These are phyloP conservation scores for Rhododendron simsii DNA, from an alignment of 148 eudicot genomes.

Conservation along the genomic window DNA sequence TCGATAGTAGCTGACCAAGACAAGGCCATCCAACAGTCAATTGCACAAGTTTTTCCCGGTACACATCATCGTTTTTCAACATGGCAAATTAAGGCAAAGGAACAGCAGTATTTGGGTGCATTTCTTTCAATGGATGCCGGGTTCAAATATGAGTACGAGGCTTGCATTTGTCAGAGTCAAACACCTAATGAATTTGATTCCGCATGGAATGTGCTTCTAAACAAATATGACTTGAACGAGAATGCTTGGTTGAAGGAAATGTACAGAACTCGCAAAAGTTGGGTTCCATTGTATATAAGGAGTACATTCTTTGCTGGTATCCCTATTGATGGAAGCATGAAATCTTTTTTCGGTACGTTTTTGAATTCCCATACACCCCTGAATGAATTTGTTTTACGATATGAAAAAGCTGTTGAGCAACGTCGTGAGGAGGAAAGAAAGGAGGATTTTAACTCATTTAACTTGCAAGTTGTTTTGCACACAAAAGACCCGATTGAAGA, in stretches of 20 bases:
- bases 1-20: conserved; percentile 60
- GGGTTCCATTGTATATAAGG: conserved; percentile 46
- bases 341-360: conserved; percentile 31
- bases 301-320: conserved; percentile 56
- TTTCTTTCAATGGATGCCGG: conserved; percentile 36
- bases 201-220: conserved; percentile 42
- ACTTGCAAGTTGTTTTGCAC: conserved; percentile 41
- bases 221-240: conserved; percentile 37
- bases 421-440: conserved; percentile 50
- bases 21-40: conserved; percentile 40
- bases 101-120: conserved; percentile 43
- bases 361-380: conserved; percentile 40
- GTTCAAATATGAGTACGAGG: conserved; percentile 47
- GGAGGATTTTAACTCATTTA: conserved; percentile 50
- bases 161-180: conserved; percentile 50
- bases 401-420: conserved; percentile 46
- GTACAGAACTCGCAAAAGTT: conserved; percentile 48
- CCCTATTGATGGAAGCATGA: conserved; percentile 46
- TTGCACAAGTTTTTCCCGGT: conserved; percentile 46
- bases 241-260: conserved; percentile 51
- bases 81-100: conserved; percentile 41
- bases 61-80: conserved; percentile 52
- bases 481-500: conserved; percentile 59
- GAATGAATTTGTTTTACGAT: conserved; percentile 37
- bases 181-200: conserved; percentile 54